Evolutionary conservation across 176 grass and related monocot species (phyloP).

Genomic region (Dendrocalamus sinicus): DNA sequence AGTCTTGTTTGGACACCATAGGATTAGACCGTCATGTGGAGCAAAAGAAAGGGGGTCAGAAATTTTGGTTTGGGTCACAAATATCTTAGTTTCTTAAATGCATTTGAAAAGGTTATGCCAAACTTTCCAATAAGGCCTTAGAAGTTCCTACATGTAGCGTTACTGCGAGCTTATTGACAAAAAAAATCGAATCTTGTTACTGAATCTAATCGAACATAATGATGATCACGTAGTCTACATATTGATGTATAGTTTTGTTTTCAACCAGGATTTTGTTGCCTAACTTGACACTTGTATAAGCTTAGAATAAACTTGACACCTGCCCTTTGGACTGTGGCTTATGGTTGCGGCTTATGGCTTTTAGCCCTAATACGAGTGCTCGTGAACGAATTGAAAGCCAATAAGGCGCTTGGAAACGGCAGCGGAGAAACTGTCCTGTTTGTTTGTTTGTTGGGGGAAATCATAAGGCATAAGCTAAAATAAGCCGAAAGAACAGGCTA

Average conservation of each 20-base stretch:
- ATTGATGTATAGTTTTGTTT: background rate
- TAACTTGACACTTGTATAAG: background rate
- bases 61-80: background rate
- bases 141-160: background rate
- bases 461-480: no score
- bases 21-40: background rate
- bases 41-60: background rate
- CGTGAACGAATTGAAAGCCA: no score
- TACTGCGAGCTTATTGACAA: background rate
- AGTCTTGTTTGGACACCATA: background rate
- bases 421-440: no score
- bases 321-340: no score
- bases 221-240: background rate
- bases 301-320: background rate
- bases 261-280: background rate
- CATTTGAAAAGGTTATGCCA: background rate
- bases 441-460: no score
- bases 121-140: background rate
- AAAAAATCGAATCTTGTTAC: background rate
- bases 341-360: no score
- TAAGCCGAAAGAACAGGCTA: no score
- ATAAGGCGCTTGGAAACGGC: no score
- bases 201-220: background rate
- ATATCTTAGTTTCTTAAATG: background rate
- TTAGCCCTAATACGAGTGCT: no score